Base-by-base conservation (phyloP, 257 asterid species). In the Oldenlandia corymbosa region DNA sequence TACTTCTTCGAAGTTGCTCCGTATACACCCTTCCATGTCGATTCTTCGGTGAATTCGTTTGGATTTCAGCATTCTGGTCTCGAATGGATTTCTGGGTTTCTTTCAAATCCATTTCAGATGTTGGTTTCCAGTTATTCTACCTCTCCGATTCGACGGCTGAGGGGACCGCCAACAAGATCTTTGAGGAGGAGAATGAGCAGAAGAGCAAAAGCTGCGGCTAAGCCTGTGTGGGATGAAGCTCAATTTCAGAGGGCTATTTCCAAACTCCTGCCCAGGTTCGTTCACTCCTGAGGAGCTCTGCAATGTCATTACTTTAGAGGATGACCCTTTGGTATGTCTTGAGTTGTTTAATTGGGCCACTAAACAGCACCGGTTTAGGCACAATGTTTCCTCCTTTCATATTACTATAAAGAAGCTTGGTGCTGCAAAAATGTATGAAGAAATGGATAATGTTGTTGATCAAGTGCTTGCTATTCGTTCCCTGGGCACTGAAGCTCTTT, bases 301-400 rank as follows among this genome's bases (percentile, higher is more conserved):
- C 77, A 58, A 79, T 73, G 82, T 80, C 54, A 83, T 88, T 36
- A 57, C 73, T 24, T 64, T 68, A 28, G 84, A 81, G 32, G 73
- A 76, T 27, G 95, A 88, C 48, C 95, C 95, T 26, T 61, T 91
- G 46, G 83, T 91, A 52, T 88, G 95, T 72, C 75, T 86, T 21
- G 98, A 91, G 88, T 74, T 91, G 64, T 88, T 86, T 75, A 91
- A 86, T 69, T 88, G 98, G 98, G 98, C 98, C 1, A 73, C 93
- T 0, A 80, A 85, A 30, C 95, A 91, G 76, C 96, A 87, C 68
- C 79, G 96, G 71, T 91, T 88, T 60, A 75, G 82, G 77, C 98
- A 91, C 73, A 64, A 66, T 71, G 88, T 71, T 56, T 70, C 72
- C 24, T 86, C 95, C 0, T 85, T 65, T 64, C 97, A 86, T 71